phyloP scores from a whole-genome alignment of 306 rosid species.

The Rosa lucieae region DNA sequence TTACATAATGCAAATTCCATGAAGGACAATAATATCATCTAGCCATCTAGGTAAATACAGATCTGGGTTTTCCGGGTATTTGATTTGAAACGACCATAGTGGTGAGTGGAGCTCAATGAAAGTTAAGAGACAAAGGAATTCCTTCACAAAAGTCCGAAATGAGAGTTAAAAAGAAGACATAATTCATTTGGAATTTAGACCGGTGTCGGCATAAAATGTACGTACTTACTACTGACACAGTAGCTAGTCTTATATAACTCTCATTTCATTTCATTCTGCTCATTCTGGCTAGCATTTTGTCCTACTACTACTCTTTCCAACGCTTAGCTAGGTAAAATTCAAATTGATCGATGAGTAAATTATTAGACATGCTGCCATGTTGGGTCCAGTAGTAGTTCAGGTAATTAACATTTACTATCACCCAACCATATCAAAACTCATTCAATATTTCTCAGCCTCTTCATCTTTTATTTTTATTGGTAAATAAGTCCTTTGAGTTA shows the following conservation, averaged over 20 bases:
- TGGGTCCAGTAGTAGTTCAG: not conserved
- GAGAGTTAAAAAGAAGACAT: not conserved
- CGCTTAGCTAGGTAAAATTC: not conserved
- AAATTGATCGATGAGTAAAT: not conserved
- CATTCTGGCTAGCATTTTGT: not conserved
- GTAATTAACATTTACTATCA: not conserved
- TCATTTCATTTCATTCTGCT: not conserved
- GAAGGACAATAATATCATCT: not conserved
- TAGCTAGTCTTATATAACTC: not conserved
- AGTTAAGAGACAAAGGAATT: not conserved
- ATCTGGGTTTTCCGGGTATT: not conserved
- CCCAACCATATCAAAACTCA: not conserved
- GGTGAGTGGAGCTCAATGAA: not conserved
- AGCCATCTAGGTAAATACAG: not conserved
- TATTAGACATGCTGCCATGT: not conserved
- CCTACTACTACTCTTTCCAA: not conserved
- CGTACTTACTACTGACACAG: not conserved
- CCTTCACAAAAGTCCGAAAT: constrained; percentile 3
- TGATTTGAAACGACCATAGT: not conserved
- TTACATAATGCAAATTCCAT: not conserved
- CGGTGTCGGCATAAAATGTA: not conserved
- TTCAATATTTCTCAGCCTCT: not conserved
- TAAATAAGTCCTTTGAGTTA: not conserved
- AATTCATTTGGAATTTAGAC: not conserved
- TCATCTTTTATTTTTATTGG: not conserved